Conservation (phyloP, 352 stramenopile genomes). For the Phytopythium cucurbitacearum region DNA sequence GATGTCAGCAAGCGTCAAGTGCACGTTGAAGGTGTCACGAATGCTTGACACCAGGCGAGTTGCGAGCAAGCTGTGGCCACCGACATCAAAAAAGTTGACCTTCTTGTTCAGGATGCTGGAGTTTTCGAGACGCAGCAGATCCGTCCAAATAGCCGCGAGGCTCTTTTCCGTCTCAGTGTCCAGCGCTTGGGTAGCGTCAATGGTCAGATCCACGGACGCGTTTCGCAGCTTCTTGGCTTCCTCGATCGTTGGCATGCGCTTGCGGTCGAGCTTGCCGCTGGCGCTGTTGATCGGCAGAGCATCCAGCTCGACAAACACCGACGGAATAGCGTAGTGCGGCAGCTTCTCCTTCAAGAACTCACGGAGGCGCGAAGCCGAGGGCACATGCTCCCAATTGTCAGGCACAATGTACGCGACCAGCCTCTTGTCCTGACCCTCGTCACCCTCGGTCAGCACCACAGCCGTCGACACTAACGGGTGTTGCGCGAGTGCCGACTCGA, state of each 20-base stretch:
- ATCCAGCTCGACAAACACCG: constrained; percentile 76
- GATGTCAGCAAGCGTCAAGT: constrained; percentile 76
- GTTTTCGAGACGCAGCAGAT: constrained; percentile 61
- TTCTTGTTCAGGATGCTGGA: constrained; percentile 48
- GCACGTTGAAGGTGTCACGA: constrained; percentile 51
- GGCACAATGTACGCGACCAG: constrained; percentile 91
- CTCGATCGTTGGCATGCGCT: constrained; percentile 76
- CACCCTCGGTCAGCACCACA: constrained; percentile 88
- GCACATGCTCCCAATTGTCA: constrained; percentile 63
- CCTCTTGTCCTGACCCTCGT: constrained; percentile 84
- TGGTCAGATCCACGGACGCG: constrained; percentile 69
- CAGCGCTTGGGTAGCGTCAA: constrained; percentile 31
- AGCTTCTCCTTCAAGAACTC: constrained; percentile 72
- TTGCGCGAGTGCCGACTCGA: constrained; percentile 88
- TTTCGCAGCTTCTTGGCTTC: constrained; percentile 61
- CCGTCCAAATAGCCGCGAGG: constrained; percentile 58
- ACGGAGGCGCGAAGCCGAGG: constrained; percentile 56
- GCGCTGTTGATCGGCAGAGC: constrained; percentile 84
- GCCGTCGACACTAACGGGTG: constrained; percentile 81
- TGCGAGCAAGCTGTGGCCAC: constrained; percentile 74
- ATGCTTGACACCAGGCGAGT: constrained; percentile 73
- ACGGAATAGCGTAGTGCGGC: constrained; percentile 80
- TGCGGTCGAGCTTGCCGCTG: constrained; percentile 88
- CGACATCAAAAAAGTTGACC: constrained; percentile 78
- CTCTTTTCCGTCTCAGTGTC: constrained; percentile 58